These are phyloP conservation scores for Trifolium subterraneum DNA, from an alignment of 306 rosid genomes.

Conservation along the genomic window DNA sequence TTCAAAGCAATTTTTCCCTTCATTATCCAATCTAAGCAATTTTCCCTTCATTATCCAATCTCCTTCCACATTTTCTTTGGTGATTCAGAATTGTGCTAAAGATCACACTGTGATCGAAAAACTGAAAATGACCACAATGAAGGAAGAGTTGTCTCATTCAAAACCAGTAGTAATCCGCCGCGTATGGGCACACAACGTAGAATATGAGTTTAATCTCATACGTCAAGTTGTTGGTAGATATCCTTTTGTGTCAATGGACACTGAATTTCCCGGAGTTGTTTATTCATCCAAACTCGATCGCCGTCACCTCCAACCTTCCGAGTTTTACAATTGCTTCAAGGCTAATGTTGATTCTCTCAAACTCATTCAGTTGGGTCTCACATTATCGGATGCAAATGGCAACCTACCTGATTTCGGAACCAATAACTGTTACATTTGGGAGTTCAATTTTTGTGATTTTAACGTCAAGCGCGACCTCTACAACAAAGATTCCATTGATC, in stretches of 20 bases:
- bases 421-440: background rate
- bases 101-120: too few species aligned
- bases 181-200: background rate
- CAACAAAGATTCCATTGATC: background rate
- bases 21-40: too few species aligned
- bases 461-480: constrained; percentile 9
- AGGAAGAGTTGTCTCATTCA: too few species aligned
- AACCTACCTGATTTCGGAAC: constrained; percentile 30
- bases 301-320: background rate
- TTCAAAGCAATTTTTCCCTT: too few species aligned
- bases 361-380: constrained; percentile 52
- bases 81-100: too few species aligned
- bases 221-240: background rate
- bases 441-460: constrained; percentile 54
- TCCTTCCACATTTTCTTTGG: too few species aligned
- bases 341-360: constrained; percentile 52
- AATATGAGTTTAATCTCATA: background rate
- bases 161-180: background rate
- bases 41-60: too few species aligned
- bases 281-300: background rate
- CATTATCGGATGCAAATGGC: constrained; percentile 51
- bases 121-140: too few species aligned
- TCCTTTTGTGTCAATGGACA: background rate
- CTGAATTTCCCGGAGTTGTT: background rate
- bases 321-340: too few species aligned